Base-by-base conservation (phyloP, 352 stramenopile species). In the Phytopythium ostracodes region DNA sequence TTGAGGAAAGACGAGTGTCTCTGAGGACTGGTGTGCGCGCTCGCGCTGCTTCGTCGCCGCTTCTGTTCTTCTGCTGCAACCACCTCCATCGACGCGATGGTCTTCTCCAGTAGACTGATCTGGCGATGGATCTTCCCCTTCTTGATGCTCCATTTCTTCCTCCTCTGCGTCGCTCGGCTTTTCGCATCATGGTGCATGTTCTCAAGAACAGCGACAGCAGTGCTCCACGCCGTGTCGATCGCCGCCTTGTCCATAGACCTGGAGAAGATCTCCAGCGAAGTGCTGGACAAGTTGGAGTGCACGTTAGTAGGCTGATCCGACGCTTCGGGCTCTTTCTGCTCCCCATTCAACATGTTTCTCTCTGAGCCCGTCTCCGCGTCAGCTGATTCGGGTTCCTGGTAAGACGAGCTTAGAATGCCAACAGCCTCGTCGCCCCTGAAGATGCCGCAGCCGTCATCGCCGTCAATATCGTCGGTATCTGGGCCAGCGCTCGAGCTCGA, bases 21-120 rank as follows among this genome's bases (percentile, higher is more conserved):
- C 6, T 53, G 17, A 6, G 72, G 67, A 47, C 70, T 85, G 18
- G 62, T 62, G 4, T 52, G 67, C 10, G 65, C 60, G n/a, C 50
- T 76, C n/a, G 46, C 62, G 56, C 66, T 87, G 31, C 75, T 60
- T 35, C 75, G 73, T 5, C 72, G 71, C 40, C 72, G 73, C 44
- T 79, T 75, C 27, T 81, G 66, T 57, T 89, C 70, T 36, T 89
- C 70, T 10, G 74, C 59, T 10, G 74, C 73, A 40, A 90, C 76
- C 4, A 60, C 64, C 63, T 88, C 70, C 73, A 92, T 88, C 1
- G 82, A 87, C 31, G 73, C 68, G 44, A 92, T 86, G 0, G 75
- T 86, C 54, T 88, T 90, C 62, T 92, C 82, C 11, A 92, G 57
- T 53, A 89, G 43, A 56, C 80, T 66, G 22, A 92, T 92, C 60